Evolutionary conservation across 192 early-diverging fungal species (phyloP).

Genomic region (Phycomyces nitens): DNA sequence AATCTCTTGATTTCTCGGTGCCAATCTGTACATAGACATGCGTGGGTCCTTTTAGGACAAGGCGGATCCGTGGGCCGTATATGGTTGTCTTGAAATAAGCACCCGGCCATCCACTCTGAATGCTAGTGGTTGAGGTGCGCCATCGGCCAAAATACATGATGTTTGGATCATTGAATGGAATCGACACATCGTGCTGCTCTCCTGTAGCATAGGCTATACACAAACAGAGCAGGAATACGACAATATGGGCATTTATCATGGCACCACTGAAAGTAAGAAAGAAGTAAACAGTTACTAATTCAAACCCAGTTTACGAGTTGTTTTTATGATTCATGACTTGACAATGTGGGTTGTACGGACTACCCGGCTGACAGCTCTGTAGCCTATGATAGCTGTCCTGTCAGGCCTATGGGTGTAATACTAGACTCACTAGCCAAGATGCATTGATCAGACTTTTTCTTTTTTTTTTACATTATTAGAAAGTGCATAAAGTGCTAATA

Average conservation of each 20-base stretch:
- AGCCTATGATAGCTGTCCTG: no score
- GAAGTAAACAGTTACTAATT: background rate
- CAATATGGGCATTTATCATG: background rate
- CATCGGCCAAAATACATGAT: constrained; percentile 28
- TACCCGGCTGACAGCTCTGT: no score
- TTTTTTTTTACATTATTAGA: no score
- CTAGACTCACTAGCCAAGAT: no score
- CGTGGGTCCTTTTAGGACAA: constrained; percentile 9
- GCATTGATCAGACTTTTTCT: no score
- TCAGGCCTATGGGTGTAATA: no score
- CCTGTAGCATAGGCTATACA: background rate
- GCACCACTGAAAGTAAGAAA: background rate
- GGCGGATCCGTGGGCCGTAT: background rate
- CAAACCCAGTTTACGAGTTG: background rate
- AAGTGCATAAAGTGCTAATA: no score
- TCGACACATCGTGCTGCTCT: background rate
- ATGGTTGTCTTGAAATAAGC: constrained; percentile 23
- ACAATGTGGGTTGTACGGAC: no score
- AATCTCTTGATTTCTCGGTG: background rate
- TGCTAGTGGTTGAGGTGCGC: constrained; percentile 10
- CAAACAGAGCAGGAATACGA: background rate
- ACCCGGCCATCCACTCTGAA: constrained; percentile 26
- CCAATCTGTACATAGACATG: constrained; percentile 11
- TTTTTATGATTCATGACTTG: background rate
- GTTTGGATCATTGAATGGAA: constrained; percentile 5